Percentiles rank a stretch among this genome's conserved stretches.
phyloP scores from a whole-genome alignment of 23 red algal species.

The Gracilaria gracilis region DNA sequence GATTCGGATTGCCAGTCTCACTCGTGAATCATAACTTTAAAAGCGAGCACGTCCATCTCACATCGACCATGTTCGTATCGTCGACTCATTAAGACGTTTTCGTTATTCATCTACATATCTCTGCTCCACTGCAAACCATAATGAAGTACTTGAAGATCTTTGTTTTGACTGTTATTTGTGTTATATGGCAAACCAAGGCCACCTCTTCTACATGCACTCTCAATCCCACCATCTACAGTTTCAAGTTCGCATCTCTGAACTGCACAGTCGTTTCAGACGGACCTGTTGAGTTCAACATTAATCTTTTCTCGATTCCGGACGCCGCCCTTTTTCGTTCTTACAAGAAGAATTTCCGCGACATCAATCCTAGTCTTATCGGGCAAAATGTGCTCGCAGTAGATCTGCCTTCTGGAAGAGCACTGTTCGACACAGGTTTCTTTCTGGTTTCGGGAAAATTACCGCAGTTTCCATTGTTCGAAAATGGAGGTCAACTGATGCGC shows the following conservation, averaged over 20 bases:
- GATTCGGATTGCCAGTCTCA: too few relatives aligned
- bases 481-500: conserved; percentile 14
- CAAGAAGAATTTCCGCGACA: conserved; percentile 12
- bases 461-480: conserved; percentile 26
- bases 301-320: conserved; percentile 12
- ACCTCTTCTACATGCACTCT: not conserved
- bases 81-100: too few relatives aligned
- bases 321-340: conserved; percentile 36
- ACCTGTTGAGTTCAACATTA: not conserved
- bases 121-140: not conserved
- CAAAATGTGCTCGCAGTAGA: conserved; percentile 37
- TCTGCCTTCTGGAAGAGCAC: conserved; percentile 13
- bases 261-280: conserved; percentile 21
- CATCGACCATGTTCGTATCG: too few relatives aligned
- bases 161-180: not conserved
- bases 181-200: not conserved
- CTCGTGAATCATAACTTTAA: too few relatives aligned
- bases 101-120: not conserved
- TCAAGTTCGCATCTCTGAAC: not conserved
- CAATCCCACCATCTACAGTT: not conserved
- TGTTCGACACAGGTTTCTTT: conserved; percentile 46
- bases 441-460: not conserved
- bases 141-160: not conserved
- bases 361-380: not conserved
- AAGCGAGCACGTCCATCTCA: too few relatives aligned